phyloP scores from a whole-genome alignment of 345 rosid species.

The Microthlaspi erraticum region DNA sequence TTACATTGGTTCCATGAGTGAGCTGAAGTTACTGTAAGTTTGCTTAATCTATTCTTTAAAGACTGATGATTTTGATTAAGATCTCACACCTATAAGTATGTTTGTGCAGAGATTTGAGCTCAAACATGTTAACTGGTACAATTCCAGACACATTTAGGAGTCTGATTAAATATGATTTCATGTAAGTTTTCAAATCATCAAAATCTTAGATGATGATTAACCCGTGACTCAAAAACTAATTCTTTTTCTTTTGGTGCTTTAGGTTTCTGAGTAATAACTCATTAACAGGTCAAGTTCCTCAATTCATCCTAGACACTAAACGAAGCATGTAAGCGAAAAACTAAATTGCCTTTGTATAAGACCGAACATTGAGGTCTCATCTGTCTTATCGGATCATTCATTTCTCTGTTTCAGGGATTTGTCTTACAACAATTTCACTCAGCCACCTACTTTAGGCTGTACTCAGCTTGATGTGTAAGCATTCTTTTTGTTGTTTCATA shows the following conservation, averaged over 20 bases:
- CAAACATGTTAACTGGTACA: conserved; percentile 65
- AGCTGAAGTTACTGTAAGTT: conserved; percentile 60
- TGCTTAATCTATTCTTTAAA: background rate
- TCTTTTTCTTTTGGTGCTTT: background rate
- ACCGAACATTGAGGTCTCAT: background rate
- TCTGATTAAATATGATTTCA: conserved; percentile 24
- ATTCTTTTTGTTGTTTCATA: conserved; percentile 2
- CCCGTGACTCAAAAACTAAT: background rate
- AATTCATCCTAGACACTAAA: conserved; percentile 48
- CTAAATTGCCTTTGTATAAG: background rate
- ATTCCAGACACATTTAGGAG: conserved; percentile 50
- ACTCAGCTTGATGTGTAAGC: conserved; percentile 54
- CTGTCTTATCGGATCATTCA: background rate
- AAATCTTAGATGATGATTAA: background rate
- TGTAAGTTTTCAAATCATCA: conserved; percentile 51
- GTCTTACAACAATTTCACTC: conserved; percentile 85
- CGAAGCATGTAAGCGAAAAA: conserved; percentile 47
- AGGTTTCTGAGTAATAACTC: conserved; percentile 85
- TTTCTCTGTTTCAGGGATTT: conserved; percentile 62
- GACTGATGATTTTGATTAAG: conserved; percentile 5
- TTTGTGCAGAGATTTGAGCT: conserved; percentile 74
- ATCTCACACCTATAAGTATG: background rate
- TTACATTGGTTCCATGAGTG: conserved; percentile 49
- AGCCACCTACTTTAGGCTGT: conserved; percentile 51
- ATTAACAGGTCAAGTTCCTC: conserved; percentile 66